A percentile compares a stretch with the other conserved stretches of the same genome.
Conservation (phyloP, 768 basidiomycete species). For the Gloeostereum incarnatum region DNA sequence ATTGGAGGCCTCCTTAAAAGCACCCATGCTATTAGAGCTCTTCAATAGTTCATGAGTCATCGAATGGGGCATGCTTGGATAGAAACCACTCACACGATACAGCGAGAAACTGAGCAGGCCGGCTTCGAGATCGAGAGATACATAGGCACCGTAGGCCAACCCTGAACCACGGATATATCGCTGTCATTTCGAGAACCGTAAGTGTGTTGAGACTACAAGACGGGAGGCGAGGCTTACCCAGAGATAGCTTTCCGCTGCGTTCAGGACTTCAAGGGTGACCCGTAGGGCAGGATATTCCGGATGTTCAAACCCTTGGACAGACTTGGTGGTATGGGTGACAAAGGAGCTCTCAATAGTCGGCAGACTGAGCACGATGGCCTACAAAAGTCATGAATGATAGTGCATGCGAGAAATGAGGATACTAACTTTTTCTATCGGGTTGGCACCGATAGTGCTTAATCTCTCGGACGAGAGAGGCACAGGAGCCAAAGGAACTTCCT, state of each 20-base stretch:
- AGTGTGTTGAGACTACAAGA: slow-evolving; percentile 1
- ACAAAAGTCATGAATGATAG: slow-evolving; percentile 5
- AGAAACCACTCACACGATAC: slow-evolving; percentile 51
- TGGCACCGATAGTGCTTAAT: slow-evolving; percentile 65
- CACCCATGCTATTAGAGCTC: slow-evolving; percentile 75
- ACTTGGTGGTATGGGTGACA: slow-evolving; percentile 67
- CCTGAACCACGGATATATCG: slow-evolving; percentile 90
- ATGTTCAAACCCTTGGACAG: slow-evolving; percentile 72
- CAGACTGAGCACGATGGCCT: slow-evolving; percentile 83
- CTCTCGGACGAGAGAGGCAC: slow-evolving; percentile 60
- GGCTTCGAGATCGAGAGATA: slow-evolving; percentile 66
- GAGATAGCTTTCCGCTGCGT: slow-evolving; percentile 89
- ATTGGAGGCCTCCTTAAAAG: slow-evolving; percentile 70
- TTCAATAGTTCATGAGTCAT: slow-evolving; percentile 18
- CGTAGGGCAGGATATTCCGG: slow-evolving; percentile 79
- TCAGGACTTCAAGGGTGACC: slow-evolving; percentile 80
- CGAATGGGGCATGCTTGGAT: neutral
- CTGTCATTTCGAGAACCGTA: slow-evolving; percentile 24
- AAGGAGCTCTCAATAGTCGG: slow-evolving; percentile 94
- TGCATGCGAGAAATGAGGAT: neutral
- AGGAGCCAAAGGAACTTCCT: slow-evolving; percentile 51
- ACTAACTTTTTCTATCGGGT: slow-evolving; percentile 61
- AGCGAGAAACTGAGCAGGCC: slow-evolving; percentile 70
- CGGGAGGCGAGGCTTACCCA: slow-evolving; percentile 48
- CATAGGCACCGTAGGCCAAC: slow-evolving; percentile 86